Conservation (phyloP, 2,329 filamentous ascomycete species). For the Ophiostoma fasciatum region DNA sequence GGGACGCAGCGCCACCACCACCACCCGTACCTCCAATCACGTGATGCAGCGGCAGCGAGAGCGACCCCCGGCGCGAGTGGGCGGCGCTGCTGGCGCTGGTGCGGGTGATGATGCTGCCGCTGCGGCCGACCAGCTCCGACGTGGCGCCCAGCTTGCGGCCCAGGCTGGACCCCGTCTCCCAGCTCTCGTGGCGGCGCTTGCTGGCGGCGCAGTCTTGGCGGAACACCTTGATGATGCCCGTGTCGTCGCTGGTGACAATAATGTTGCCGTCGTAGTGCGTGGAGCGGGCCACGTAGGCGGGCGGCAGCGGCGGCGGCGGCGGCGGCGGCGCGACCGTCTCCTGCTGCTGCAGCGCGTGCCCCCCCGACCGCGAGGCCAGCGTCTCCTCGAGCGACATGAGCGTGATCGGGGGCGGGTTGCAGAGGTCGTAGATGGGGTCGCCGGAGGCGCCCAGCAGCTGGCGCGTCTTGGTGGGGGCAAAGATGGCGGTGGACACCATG, state of each 20-base stretch:
- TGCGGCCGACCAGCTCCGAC: constrained; percentile 42
- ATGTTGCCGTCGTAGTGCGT: constrained; percentile 75
- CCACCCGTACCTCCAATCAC: too few relatives aligned
- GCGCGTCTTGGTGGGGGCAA: constrained; percentile 67
- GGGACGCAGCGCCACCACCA: too few relatives aligned
- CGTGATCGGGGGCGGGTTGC: constrained; percentile 83
- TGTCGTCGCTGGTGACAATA: constrained; percentile 78
- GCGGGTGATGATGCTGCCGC: constrained; percentile 39
- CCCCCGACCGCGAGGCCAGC: constrained; percentile 19
- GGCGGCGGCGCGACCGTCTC: constrained; percentile 1
- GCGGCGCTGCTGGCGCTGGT: constrained; percentile 32
- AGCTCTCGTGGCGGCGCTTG: constrained; percentile 62
- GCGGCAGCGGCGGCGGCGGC: constrained; percentile 47
- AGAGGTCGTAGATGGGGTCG: constrained; percentile 90
- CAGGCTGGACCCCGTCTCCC: constrained; percentile 65
- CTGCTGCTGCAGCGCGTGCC: too few relatives aligned
- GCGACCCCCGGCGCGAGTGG: constrained; percentile 39
- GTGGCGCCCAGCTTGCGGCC: constrained; percentile 50
- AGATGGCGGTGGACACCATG: constrained; percentile 76
- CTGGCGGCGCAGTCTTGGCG: constrained; percentile 80
- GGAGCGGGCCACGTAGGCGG: constrained; percentile 62
- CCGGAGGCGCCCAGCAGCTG: constrained; percentile 66
- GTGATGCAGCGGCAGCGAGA: constrained; percentile 23
- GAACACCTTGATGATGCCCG: constrained; percentile 84
- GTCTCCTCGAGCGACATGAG: constrained; percentile 59